Conservation (phyloP, 306 rosid species). For the Pueraria montana region DNA sequence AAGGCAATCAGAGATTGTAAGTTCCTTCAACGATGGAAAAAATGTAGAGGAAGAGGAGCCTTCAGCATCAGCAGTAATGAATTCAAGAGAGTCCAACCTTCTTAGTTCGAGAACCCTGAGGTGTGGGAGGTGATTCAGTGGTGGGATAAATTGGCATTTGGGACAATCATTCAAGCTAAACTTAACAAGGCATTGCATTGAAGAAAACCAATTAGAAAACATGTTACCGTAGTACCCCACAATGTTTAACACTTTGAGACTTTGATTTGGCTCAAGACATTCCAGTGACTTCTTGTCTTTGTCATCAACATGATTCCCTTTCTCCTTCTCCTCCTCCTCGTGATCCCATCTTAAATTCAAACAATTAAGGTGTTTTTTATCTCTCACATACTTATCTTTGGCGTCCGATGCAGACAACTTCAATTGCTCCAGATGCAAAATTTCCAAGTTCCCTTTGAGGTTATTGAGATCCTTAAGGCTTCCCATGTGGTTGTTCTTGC, state of each 20-base stretch:
- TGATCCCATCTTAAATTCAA: background rate
- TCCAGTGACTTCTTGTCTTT: too few species aligned
- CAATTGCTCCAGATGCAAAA: background rate
- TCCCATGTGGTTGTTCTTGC: too few species aligned
- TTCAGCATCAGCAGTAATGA: background rate
- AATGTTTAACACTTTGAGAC: background rate
- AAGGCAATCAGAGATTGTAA: slow-evolving; percentile 17
- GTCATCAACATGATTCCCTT: too few species aligned
- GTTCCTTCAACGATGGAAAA: background rate
- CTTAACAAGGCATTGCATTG: background rate
- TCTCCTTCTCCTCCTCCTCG: too few species aligned
- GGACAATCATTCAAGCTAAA: background rate
- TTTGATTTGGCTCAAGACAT: background rate
- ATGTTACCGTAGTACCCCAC: background rate
- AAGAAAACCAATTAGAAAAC: background rate
- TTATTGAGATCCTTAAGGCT: too few species aligned
- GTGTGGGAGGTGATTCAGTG: slow-evolving; percentile 3
- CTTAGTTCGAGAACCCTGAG: background rate
- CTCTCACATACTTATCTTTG: background rate
- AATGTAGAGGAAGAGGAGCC: background rate
- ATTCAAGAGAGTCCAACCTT: background rate
- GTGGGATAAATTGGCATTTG: background rate
- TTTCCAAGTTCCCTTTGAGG: too few species aligned
- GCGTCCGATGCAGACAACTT: background rate
- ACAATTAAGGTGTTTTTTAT: background rate